Conservation (phyloP, 2,329 filamentous ascomycete species). For the Xylaria polymorpha region DNA sequence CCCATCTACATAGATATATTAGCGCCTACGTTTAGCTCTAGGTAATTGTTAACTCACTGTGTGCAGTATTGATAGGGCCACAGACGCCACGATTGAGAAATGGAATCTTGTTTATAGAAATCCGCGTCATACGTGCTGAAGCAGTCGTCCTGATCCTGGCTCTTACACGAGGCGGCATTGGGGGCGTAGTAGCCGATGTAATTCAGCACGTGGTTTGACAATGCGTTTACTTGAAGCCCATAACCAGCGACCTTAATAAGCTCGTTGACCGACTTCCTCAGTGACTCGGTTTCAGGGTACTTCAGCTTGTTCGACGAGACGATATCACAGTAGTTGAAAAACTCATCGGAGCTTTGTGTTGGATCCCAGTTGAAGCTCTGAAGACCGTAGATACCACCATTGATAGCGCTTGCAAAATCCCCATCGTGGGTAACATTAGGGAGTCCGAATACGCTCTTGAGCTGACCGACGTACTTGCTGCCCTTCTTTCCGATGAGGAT, state of each 20-base stretch:
- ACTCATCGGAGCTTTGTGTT: slow-evolving; percentile 53
- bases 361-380: slow-evolving; percentile 68
- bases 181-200: slow-evolving; percentile 60
- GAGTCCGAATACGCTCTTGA: slow-evolving; percentile 61
- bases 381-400: slow-evolving; percentile 56
- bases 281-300: slow-evolving; percentile 55
- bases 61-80: slow-evolving; percentile 68
- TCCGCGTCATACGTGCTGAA: slow-evolving; percentile 51
- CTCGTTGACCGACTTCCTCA: slow-evolving; percentile 52
- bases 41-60: slow-evolving; percentile 54
- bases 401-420: slow-evolving; percentile 62
- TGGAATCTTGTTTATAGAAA: slow-evolving; percentile 52
- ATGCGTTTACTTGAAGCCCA: slow-evolving; percentile 50
- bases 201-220: slow-evolving; percentile 62
- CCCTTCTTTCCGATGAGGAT: slow-evolving; percentile 59
- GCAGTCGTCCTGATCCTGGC: slow-evolving; percentile 52
- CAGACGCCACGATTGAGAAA: slow-evolving; percentile 56
- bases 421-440: slow-evolving; percentile 57
- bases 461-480: slow-evolving; percentile 55
- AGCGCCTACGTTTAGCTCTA: slow-evolving; percentile 2
- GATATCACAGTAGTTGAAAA: slow-evolving; percentile 62
- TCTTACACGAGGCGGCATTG: slow-evolving; percentile 42
- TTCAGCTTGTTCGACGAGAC: slow-evolving; percentile 57
- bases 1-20: slow-evolving; percentile 67
- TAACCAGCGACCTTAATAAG: slow-evolving; percentile 59